Base-by-base conservation (phyloP, 2,329 filamentous ascomycete species). In the Fusarium hostae region DNA sequence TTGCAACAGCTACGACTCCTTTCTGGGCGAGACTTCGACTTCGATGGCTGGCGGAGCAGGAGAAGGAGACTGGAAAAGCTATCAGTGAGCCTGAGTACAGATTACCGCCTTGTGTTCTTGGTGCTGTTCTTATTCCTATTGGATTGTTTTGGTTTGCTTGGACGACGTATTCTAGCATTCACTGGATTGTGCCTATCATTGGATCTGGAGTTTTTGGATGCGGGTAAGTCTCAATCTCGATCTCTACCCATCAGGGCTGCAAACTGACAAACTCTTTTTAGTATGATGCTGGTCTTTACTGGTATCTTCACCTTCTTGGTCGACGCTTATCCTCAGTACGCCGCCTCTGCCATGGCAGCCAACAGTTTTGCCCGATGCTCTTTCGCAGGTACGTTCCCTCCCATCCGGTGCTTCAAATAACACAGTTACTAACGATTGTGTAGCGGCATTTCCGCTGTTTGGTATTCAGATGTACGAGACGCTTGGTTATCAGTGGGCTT, bases 241-340 rank as follows among this genome's bases (percentile, higher is more conserved):
- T n/a, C n/a, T n/a, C n/a, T n/a, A n/a, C n/a, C n/a, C n/a, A n/a
- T n/a, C n/a, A n/a, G n/a, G n/a, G n/a, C n/a, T n/a, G n/a, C n/a
- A n/a, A n/a, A n/a, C n/a, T n/a, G n/a, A n/a, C n/a, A n/a, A n/a
- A n/a, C n/a, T n/a, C n/a, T n/a, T n/a, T n/a, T n/a, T 10, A 73
- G 71, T 2, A 66, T 56, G 26, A 24, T 75, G 4, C 48, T 75
- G 0, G 70, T 67, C 1, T 75, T 55, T 5, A 73, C 57, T 1
- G 61, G 72, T 1, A 37, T 75, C 1, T 75, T 75, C 0, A 75
- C 72, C 3, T 75, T 75, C 43, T 50, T 75, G 51, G 72, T 74
- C 3, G 72, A 74, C 4, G 72, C 72, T 2, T 74, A 74, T 22
- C 60, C 70, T 0, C 59, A 71, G 18, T 75, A 73, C 12, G 70